Conservation (phyloP, 306 rosid genomes). For the Canavalia ensiformis region DNA sequence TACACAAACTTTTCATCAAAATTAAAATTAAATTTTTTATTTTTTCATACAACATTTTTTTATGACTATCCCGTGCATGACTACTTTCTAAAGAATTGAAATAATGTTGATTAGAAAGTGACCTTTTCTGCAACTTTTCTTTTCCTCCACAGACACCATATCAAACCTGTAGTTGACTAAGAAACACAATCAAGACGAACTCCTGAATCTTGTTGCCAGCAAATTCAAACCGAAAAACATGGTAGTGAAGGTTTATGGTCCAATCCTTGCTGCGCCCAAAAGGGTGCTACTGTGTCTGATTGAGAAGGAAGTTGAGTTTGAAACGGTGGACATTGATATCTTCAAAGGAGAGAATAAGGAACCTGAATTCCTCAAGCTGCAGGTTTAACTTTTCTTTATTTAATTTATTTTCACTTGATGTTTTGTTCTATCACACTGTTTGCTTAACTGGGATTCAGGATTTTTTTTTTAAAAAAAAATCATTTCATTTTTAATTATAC, state of each 20-base stretch:
- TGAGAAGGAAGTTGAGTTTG: constrained; percentile 64
- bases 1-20: too few relatives aligned
- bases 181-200: neutral
- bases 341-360: constrained; percentile 56
- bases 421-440: neutral
- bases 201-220: neutral
- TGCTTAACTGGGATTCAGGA: neutral
- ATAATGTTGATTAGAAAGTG: too few relatives aligned
- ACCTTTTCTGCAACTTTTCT: neutral
- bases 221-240: constrained; percentile 19
- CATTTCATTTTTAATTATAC: neutral
- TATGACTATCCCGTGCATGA: too few relatives aligned
- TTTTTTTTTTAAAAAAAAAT: neutral
- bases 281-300: constrained; percentile 57
- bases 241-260: constrained; percentile 68
- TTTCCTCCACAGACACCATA: neutral
- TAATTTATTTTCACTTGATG: too few relatives aligned
- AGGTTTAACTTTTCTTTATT: constrained; percentile 28
- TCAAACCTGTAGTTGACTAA: neutral
- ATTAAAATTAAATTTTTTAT: too few relatives aligned
- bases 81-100: too few relatives aligned
- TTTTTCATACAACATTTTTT: too few relatives aligned
- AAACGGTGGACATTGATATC: constrained; percentile 54
- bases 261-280: constrained; percentile 54
- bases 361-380: constrained; percentile 58